Conservation (phyloP, 2,329 filamentous ascomycete species). For the Nemania sp. region DNA sequence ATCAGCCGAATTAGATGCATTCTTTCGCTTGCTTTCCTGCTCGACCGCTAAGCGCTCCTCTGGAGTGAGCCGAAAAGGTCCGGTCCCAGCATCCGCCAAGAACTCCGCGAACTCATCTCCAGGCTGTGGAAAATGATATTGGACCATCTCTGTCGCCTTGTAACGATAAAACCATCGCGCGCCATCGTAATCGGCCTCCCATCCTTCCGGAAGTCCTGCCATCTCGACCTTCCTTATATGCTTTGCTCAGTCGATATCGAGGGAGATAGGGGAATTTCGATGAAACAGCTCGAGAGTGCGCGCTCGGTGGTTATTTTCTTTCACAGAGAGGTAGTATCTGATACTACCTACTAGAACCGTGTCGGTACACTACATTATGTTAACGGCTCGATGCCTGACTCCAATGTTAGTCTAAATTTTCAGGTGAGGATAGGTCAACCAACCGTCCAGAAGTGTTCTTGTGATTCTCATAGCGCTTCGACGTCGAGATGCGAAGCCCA, state of each 20-base stretch:
- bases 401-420: not conserved
- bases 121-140: conserved; percentile 59
- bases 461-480: conserved; percentile 1
- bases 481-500: not conserved
- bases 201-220: conserved; percentile 54
- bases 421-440: not conserved
- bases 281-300: conserved; percentile 2
- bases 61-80: conserved; percentile 49
- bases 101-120: conserved; percentile 63
- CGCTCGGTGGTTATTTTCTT: too few relatives aligned
- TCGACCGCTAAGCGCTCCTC: conserved; percentile 58
- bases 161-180: conserved; percentile 61
- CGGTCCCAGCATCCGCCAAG: conserved; percentile 41
- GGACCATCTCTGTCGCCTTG: conserved; percentile 55
- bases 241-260: not conserved
- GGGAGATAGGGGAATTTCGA: conserved; percentile 1
- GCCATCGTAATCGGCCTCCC: conserved; percentile 63
- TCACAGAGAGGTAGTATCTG: not conserved
- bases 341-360: conserved; percentile 4
- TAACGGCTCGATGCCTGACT: not conserved
- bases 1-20: conserved; percentile 22
- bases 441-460: not conserved
- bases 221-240: conserved; percentile 28
- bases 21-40: conserved; percentile 49
- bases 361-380: conserved; percentile 7